Conservation (phyloP, 139 green algal species). For the Closterium sp. region DNA sequence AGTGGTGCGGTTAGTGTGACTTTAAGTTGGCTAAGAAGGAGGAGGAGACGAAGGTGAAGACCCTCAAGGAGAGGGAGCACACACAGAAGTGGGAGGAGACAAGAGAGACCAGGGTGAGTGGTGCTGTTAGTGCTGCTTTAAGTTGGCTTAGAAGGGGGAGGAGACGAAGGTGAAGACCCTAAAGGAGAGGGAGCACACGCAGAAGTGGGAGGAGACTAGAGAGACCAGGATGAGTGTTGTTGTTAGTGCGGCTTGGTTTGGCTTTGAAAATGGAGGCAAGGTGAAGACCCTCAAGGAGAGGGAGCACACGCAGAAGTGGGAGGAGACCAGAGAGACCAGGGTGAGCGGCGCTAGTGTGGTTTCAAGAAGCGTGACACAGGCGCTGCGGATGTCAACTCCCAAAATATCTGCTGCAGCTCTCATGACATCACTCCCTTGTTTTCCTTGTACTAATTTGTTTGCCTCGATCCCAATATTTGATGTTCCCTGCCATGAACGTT, state of each 20-base stretch:
- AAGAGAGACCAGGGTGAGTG: slow-evolving; percentile 15
- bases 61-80: slow-evolving; percentile 51
- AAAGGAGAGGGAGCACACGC: slow-evolving; percentile 44
- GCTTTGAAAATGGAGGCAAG: slow-evolving; percentile 46
- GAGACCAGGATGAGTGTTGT: slow-evolving; percentile 15
- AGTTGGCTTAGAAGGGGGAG: slow-evolving; percentile 51
- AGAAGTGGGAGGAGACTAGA: too few relatives aligned
- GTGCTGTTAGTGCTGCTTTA: not conserved
- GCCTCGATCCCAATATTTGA: not conserved
- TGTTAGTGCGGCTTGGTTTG: too few relatives aligned
- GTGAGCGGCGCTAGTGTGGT: not conserved
- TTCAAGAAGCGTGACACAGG: not conserved
- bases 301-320: slow-evolving; percentile 22
- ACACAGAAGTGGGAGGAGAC: not conserved
- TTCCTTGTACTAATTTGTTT: not conserved
- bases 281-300: slow-evolving; percentile 49
- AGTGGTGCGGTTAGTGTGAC: not conserved
- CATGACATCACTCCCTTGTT: too few relatives aligned
- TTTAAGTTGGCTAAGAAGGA: slow-evolving; percentile 35
- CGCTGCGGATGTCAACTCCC: too few relatives aligned
- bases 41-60: slow-evolving; percentile 40
- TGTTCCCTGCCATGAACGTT: not conserved
- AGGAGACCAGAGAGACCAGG: not conserved
- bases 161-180: slow-evolving; percentile 43
- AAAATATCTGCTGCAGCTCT: too few relatives aligned